phyloP scores from a whole-genome alignment of 1,284 basidiomycete genomes.

The Ustilago trichophora region DNA sequence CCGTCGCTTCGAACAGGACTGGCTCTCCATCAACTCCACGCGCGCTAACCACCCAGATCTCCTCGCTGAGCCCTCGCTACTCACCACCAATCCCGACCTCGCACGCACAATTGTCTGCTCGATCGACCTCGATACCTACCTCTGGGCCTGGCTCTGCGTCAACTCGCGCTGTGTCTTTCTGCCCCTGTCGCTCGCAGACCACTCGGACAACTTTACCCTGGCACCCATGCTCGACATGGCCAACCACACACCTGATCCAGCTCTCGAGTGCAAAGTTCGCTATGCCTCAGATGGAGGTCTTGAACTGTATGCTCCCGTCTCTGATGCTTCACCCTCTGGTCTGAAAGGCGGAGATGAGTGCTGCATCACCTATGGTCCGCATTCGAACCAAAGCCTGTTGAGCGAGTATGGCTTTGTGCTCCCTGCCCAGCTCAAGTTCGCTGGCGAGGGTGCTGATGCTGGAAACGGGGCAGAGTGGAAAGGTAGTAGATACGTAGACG shows the following conservation, averaged over 20 bases:
- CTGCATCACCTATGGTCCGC: conserved; percentile 60
- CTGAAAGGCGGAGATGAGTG: too few relatives aligned
- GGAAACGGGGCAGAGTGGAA: conserved; percentile 9
- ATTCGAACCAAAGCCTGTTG: conserved; percentile 52
- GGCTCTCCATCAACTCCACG: conserved; percentile 12
- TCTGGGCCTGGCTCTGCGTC: conserved; percentile 61
- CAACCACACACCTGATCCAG: conserved; percentile 55
- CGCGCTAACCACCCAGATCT: conserved; percentile 4
- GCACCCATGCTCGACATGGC: conserved; percentile 65
- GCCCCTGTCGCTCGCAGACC: conserved; percentile 47
- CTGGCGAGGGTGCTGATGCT: not conserved
- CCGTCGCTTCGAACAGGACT: conserved; percentile 47
- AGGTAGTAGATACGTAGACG: conserved; percentile 51
- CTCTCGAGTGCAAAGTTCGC: conserved; percentile 50
- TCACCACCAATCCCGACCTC: not conserved
- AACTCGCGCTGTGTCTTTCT: conserved; percentile 60
- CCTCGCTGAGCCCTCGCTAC: conserved; percentile 18
- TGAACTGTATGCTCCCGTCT: conserved; percentile 45
- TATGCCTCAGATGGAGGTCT: conserved; percentile 39
- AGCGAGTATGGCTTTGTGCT: conserved; percentile 62
- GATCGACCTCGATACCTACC: conserved; percentile 13
- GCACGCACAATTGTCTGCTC: conserved; percentile 6
- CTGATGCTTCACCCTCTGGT: too few relatives aligned
- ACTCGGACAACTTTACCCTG: conserved; percentile 61
- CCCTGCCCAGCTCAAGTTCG: conserved; percentile 1